Evolutionary conservation across 2,329 filamentous ascomycete genomes (phyloP).

Genomic region (Chalara sp.): DNA sequence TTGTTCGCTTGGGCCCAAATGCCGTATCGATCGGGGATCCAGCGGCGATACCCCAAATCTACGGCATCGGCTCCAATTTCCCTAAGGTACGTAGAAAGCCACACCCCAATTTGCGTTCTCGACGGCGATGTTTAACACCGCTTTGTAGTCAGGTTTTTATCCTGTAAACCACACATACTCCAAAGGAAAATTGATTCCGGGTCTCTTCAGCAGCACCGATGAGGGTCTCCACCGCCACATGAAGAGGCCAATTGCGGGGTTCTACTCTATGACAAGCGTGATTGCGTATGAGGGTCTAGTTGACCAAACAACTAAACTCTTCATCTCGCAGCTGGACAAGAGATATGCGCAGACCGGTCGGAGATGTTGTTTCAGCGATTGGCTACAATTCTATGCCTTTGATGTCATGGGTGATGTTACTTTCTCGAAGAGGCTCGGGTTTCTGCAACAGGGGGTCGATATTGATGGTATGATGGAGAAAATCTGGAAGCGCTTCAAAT

Average conservation of each 20-base stretch:
- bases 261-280: constrained; percentile 40
- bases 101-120: no score
- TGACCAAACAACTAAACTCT: constrained; percentile 35
- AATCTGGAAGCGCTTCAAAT: constrained; percentile 20
- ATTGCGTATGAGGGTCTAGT: constrained; percentile 40
- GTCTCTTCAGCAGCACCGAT: constrained; percentile 26
- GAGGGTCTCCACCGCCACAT: constrained; percentile 29
- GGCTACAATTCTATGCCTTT: constrained; percentile 32
- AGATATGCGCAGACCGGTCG: constrained; percentile 11
- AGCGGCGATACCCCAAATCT: constrained; percentile 4
- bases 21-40: constrained; percentile 13
- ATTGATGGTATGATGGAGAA: constrained; percentile 29
- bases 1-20: constrained; percentile 17
- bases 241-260: constrained; percentile 32
- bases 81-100: constrained; percentile 3
- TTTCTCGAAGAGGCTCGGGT: constrained; percentile 25
- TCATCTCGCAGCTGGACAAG: constrained; percentile 30
- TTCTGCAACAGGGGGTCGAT: constrained; percentile 26
- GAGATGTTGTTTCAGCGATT: constrained; percentile 40
- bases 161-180: constrained; percentile 20
- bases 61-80: neutral
- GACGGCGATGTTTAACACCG: no score
- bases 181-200: neutral
- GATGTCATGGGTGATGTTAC: constrained; percentile 30
- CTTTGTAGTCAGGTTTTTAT: constrained; percentile 9